These are phyloP conservation scores for Coelastrella sp. DNA, from an alignment of 139 green algal species.

Conservation along the genomic window DNA sequence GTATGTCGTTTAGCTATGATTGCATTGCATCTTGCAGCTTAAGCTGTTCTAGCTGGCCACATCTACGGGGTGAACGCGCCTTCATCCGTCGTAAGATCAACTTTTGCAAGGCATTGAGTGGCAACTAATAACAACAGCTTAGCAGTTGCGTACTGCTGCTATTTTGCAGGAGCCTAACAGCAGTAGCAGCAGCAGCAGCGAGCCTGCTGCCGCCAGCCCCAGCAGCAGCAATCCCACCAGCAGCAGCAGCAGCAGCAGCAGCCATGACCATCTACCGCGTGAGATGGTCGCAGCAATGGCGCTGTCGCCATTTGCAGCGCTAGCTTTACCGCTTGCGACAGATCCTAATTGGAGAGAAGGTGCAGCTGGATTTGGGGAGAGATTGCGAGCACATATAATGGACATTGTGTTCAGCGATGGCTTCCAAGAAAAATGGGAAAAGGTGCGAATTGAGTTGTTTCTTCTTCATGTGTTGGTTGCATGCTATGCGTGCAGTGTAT, in stretches of 20 bases:
- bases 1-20: no score
- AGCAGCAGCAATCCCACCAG: conserved; percentile 10
- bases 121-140: not conserved
- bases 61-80: no score
- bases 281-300: conserved; percentile 73
- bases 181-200: conserved; percentile 36
- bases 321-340: conserved; percentile 52
- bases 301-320: conserved; percentile 64
- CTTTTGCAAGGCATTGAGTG: not conserved
- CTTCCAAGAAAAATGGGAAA: conserved; percentile 26
- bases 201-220: not conserved
- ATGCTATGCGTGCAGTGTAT: no score
- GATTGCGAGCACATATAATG: conserved; percentile 8
- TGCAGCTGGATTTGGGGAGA: conserved; percentile 32
- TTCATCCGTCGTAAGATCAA: no score
- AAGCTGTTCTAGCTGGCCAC: no score
- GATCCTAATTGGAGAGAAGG: conserved; percentile 15
- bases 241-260: conserved; percentile 30
- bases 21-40: no score
- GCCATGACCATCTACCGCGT: not conserved
- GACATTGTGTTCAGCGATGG: conserved; percentile 15
- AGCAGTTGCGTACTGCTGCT: not conserved
- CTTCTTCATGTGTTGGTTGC: no score
- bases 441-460: not conserved
- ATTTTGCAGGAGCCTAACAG: not conserved